phyloP scores from a whole-genome alignment of 805 yeast genomes.

The Yamadazyma tumulicola region DNA sequence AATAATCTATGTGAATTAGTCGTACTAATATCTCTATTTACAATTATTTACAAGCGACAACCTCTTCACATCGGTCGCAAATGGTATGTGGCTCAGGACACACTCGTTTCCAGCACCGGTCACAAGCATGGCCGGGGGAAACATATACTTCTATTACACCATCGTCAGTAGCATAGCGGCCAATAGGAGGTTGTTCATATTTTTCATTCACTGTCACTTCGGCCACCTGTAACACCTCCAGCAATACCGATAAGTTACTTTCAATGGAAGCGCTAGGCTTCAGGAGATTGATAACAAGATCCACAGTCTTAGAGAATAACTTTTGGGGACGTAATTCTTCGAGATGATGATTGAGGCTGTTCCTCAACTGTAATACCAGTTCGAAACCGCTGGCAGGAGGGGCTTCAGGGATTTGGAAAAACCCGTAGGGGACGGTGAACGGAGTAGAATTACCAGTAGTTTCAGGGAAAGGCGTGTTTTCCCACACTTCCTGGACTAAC shows the following conservation, averaged over 20 bases:
- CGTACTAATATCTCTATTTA: no score
- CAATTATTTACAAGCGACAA: conserved; percentile 14
- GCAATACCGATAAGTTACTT: conserved; percentile 22
- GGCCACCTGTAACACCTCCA: conserved; percentile 63
- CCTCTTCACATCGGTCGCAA: conserved; percentile 63
- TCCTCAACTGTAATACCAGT: conserved; percentile 45
- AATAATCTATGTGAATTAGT: no score
- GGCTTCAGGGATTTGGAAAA: conserved; percentile 31
- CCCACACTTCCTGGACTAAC: conserved; percentile 87
- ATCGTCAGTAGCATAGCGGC: no score
- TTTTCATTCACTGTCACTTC: conserved; percentile 38
- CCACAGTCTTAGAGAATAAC: conserved; percentile 55
- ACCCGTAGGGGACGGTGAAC: conserved; percentile 44
- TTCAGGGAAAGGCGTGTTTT: conserved; percentile 38
- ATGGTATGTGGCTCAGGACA: conserved; percentile 49
- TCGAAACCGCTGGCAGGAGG: conserved; percentile 43
- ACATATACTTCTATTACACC: conserved; percentile 32
- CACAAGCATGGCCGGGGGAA: conserved; percentile 63
- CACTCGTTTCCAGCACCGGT: conserved; percentile 89
- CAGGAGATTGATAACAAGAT: conserved; percentile 42
- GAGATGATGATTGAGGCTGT: conserved; percentile 45
- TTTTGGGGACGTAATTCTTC: conserved; percentile 57
- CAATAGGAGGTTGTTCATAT: conserved; percentile 6
- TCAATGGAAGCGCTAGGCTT: conserved; percentile 10
- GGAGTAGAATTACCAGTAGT: conserved; percentile 39